Percentiles rank a stretch among this genome's conserved stretches.
Conservation (phyloP, 164 flowering plant species). For the Magnolia officinalis region DNA sequence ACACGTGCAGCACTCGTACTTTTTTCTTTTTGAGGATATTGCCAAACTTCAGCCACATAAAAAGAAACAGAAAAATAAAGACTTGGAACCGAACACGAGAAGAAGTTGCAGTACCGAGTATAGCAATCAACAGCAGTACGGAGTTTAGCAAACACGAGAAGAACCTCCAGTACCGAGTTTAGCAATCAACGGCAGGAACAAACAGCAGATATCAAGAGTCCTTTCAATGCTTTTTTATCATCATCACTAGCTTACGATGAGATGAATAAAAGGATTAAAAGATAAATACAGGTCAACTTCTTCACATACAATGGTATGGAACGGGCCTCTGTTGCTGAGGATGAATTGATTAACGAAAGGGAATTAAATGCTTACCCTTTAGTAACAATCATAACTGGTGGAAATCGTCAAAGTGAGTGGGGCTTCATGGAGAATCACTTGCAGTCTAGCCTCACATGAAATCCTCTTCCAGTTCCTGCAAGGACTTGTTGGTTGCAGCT, state of each 20-base stretch:
- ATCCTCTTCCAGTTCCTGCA: conserved; percentile 95
- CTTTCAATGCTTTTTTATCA: neutral
- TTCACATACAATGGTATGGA: neutral
- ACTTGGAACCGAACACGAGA: neutral
- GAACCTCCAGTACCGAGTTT: neutral
- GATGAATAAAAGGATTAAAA: too few relatives aligned
- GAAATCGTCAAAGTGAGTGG: neutral
- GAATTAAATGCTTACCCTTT: neutral
- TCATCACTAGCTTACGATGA: too few relatives aligned
- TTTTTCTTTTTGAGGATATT: neutral
- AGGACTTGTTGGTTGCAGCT: conserved; percentile 66
- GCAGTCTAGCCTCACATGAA: conserved; percentile 55
- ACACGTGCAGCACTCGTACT: too few relatives aligned
- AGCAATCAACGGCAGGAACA: neutral
- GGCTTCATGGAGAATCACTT: neutral
- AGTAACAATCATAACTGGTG: neutral
- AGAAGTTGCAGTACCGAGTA: too few relatives aligned
- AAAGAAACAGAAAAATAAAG: neutral
- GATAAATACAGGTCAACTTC: neutral
- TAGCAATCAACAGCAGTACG: too few relatives aligned
- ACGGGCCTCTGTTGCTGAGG: neutral
- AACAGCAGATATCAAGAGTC: neutral
- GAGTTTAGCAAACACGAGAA: too few relatives aligned
- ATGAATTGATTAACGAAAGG: neutral
- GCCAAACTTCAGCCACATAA: neutral